Percentiles rank a stretch among this genome's conserved stretches.
Evolutionary conservation across 768 basidiomycete species (phyloP).

Genomic region (Pleurotus cornucopiae): DNA sequence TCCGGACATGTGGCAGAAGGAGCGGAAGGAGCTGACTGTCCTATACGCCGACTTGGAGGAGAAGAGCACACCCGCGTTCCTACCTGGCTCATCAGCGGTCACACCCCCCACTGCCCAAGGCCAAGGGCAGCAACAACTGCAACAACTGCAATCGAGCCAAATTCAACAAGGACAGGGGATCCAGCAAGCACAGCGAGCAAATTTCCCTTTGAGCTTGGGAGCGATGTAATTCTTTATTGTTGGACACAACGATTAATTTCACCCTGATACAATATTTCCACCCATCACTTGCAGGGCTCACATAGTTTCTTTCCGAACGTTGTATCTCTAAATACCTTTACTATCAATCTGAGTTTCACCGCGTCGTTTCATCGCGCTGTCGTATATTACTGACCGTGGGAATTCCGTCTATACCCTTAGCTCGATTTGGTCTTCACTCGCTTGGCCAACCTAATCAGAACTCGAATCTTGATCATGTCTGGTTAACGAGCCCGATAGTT

Average conservation of each 20-base stretch:
- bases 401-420: not conserved
- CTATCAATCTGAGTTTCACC: not conserved
- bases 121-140: constrained; percentile 30
- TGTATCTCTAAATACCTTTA: constrained; percentile 16
- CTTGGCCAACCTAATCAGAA: no score
- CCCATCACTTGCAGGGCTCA: constrained; percentile 1
- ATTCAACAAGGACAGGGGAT: constrained; percentile 26
- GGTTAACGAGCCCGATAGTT: no score
- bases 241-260: constrained; percentile 13
- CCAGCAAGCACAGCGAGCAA: constrained; percentile 32
- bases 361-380: not conserved
- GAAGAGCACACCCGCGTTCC: constrained; percentile 62
- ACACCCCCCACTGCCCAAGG: constrained; percentile 36
- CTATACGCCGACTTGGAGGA: constrained; percentile 73
- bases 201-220: constrained; percentile 52
- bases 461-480: no score
- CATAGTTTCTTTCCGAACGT: constrained; percentile 9
- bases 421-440: no score
- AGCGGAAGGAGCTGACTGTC: constrained; percentile 74
- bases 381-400: not conserved
- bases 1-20: constrained; percentile 73
- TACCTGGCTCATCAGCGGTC: constrained; percentile 25
- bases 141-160: constrained; percentile 19
- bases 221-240: constrained; percentile 31
- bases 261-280: constrained; percentile 5